Conservation (phyloP, 257 asterid genomes). For the Nicotiana undulata region DNA sequence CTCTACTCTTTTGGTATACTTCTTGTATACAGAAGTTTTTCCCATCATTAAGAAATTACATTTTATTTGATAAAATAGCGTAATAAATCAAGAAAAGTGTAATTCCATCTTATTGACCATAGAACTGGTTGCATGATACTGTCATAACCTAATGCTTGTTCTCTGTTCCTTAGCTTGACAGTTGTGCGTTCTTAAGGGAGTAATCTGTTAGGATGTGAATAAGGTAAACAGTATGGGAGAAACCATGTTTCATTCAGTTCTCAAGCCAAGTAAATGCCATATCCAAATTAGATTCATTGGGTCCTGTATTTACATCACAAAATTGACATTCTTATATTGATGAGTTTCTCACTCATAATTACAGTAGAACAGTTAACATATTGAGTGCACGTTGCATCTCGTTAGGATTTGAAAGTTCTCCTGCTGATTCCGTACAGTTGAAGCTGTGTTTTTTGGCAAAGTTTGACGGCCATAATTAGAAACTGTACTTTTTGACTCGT, state of each 20-base stretch:
- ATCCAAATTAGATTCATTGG: neutral
- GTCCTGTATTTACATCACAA: neutral
- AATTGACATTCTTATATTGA: neutral
- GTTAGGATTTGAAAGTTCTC: neutral
- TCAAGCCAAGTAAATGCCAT: neutral
- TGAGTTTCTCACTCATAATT: neutral
- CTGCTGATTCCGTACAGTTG: neutral
- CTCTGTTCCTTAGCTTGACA: neutral
- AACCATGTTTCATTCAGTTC: neutral
- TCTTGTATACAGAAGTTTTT: no score
- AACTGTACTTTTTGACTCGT: neutral
- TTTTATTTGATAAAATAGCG: neutral
- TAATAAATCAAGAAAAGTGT: neutral
- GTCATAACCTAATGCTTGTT: neutral
- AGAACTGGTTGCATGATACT: neutral
- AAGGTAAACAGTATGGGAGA: neutral
- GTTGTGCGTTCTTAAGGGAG: neutral
- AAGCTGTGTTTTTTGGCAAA: slow-evolving; percentile 4
- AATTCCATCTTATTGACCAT: neutral
- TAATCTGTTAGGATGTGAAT: neutral
- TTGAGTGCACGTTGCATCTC: neutral
- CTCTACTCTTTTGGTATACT: no score
- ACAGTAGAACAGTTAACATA: neutral
- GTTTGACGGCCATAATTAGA: slow-evolving; percentile 12
- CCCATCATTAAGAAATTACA: neutral